Conservation (phyloP, 371 early-diverging fungal genomes). For the Entomophthora muscae region DNA sequence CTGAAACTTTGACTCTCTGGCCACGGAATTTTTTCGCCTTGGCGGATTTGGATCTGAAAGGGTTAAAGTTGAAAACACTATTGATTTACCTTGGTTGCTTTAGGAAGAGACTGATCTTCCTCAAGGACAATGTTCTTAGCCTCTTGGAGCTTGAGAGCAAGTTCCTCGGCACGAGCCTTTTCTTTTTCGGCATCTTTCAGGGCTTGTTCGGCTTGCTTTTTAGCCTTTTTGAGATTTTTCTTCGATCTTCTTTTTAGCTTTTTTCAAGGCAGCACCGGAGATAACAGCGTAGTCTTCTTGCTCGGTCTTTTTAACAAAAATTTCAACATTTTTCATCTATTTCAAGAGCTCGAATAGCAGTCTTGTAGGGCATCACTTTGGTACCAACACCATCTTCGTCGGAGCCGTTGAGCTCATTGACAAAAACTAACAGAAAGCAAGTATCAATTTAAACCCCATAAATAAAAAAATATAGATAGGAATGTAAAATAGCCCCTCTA, state of each 20-base stretch:
- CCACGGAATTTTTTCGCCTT: constrained; percentile 46
- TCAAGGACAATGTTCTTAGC: constrained; percentile 62
- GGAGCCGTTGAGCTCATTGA: constrained; percentile 53
- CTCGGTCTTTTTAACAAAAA: constrained; percentile 46
- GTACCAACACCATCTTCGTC: constrained; percentile 51
- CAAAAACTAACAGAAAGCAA: constrained; percentile 19
- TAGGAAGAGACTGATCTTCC: constrained; percentile 59
- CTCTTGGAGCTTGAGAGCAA: constrained; percentile 60
- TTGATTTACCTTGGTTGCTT: constrained; percentile 37
- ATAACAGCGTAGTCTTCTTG: constrained; percentile 43
- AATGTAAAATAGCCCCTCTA: too few relatives aligned
- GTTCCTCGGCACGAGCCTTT: constrained; percentile 44
- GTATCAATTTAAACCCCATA: neutral
- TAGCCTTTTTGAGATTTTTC: constrained; percentile 47
- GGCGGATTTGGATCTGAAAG: constrained; percentile 65
- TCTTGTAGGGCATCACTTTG: constrained; percentile 40
- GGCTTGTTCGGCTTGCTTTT: constrained; percentile 48
- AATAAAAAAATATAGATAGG: too few relatives aligned
- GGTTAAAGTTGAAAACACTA: neutral
- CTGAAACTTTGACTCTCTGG: constrained; percentile 71
- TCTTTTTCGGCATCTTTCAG: constrained; percentile 46
- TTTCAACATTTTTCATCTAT: constrained; percentile 26
- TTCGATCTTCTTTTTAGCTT: constrained; percentile 65
- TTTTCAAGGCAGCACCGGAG: constrained; percentile 80
- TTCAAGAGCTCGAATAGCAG: constrained; percentile 45